Percentiles rank a stretch among this genome's conserved stretches.
Conservation (phyloP, 352 stramenopile species). For the Phytophthora palmivora region DNA sequence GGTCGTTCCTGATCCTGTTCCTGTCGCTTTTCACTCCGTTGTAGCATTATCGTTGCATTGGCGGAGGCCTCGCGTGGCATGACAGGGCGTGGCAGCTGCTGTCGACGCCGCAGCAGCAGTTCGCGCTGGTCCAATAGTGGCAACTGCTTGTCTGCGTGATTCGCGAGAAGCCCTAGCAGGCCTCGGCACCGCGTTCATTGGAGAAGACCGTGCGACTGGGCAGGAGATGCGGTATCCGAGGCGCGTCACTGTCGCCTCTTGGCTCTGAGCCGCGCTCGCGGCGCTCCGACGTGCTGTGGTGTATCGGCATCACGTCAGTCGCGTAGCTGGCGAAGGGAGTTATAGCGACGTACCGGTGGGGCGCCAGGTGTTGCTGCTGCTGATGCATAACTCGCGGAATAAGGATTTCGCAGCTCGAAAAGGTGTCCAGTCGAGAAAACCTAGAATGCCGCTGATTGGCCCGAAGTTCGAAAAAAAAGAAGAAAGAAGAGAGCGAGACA, state of each 20-base stretch:
- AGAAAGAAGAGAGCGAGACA: constrained; percentile 18
- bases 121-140: constrained; percentile 34
- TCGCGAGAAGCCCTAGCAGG: constrained; percentile 37
- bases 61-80: constrained; percentile 29
- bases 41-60: constrained; percentile 8
- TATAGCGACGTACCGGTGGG: constrained; percentile 16
- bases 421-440: constrained; percentile 9
- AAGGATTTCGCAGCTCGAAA: constrained; percentile 14
- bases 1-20: constrained; percentile 14
- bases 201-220: constrained; percentile 23
- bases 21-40: constrained; percentile 5
- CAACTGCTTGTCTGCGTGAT: constrained; percentile 42
- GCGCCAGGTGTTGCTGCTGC: constrained; percentile 12
- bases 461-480: constrained; percentile 24
- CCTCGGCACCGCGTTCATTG: constrained; percentile 23
- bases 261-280: constrained; percentile 18
- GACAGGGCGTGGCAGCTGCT: constrained; percentile 22
- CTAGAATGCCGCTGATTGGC: constrained; percentile 11
- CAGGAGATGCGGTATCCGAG: constrained; percentile 31
- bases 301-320: constrained; percentile 12
- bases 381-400: constrained; percentile 29
- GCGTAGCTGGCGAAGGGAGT: background rate
- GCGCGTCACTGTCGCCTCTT: constrained; percentile 13
- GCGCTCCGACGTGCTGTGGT: constrained; percentile 17
- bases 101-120: constrained; percentile 18